Conservation (phyloP, 2,329 filamentous ascomycete genomes). For the Microcyclospora pomicola region DNA sequence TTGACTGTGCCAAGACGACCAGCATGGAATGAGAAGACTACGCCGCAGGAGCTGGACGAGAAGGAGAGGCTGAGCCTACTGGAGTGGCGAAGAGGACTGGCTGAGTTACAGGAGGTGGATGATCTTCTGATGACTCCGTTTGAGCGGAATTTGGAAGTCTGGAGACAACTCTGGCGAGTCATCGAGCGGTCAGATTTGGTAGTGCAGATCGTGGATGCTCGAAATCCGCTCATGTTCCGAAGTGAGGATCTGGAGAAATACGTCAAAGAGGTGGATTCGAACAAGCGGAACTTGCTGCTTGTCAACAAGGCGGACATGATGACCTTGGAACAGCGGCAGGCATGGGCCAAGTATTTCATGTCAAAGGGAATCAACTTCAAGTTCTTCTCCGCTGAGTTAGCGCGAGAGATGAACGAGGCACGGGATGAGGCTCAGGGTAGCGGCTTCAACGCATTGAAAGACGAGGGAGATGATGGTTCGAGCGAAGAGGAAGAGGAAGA, state of each 20-base stretch:
- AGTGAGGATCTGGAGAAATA: conserved; percentile 88
- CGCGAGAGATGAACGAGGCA: conserved; percentile 76
- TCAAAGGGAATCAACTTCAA: conserved; percentile 72
- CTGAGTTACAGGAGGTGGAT: conserved; percentile 84
- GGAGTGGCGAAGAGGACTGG: conserved; percentile 77
- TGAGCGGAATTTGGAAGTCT: conserved; percentile 92
- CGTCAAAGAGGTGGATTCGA: conserved; percentile 78
- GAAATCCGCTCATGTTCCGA: conserved; percentile 86
- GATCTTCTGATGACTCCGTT: conserved; percentile 96
- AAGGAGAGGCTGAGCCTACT: conserved; percentile 70
- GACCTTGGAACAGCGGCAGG: conserved; percentile 65
- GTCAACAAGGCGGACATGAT: conserved; percentile 99
- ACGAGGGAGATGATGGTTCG: conserved; percentile 50
- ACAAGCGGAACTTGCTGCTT: conserved; percentile 79
- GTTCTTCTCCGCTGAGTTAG: conserved; percentile 90
- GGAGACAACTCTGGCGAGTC: conserved; percentile 94
- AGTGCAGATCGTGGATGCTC: conserved; percentile 95
- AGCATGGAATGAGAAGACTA: conserved; percentile 75
- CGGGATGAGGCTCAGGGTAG: conserved; percentile 40
- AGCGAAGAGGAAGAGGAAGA: conserved; percentile 21
- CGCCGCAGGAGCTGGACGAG: conserved; percentile 64
- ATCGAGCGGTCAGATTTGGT: conserved; percentile 92
- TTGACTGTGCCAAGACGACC: conserved; percentile 84
- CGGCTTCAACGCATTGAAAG: conserved; percentile 20
- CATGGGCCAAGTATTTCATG: conserved; percentile 80